Evolutionary conservation across 78 protist species (phyloP), one percentile per base, ranked within the genome.

Genomic region (Diacronema lutheri): DNA sequence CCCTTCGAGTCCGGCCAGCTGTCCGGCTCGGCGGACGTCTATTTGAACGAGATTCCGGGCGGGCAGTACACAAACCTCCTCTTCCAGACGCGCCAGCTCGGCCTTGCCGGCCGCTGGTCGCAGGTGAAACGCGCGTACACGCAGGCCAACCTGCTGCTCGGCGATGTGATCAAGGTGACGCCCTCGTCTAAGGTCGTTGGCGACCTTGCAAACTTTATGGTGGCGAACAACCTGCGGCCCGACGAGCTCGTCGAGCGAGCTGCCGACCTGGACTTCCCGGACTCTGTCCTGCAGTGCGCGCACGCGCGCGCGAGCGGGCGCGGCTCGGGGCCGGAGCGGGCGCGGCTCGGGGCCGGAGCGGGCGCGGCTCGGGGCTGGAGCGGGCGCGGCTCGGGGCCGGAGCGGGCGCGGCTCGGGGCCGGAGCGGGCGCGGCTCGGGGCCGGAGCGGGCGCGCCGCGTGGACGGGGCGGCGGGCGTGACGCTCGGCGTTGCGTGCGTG

Each of bases 21-120:
- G 58, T 4, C 31, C 69, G 90, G 92, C 29, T 68, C 69, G 14
- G 7, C 90, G 11, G 93, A 92, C 40, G 96, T 95, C 4, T 94
- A 89, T 86, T 72, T 69, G n/a, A 92, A 95, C 87, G 93, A 95
- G 89, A 95, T 95, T 31, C 97, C 97, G 29, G 97, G 97, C 23
- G 96, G 97, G 3, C 97, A 95, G 92, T 93, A 90, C 92, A 86
- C 95, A 69, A 95, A 95, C 92, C 92, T 95, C n/a, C 83, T 77
- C 65, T 87, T 86, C 90, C 97, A 95, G 81, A 60, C 91, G 7
- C 37, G 44, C 35, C 46, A n/a, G 14, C 78, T 95, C 81, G 95
- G 96, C 23, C 89, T 93, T 20, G 56, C 69, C 38, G 87, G 81
- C 72, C 78, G 72, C 56, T 95, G 97, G 97, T 46, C 40, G 6